Evolutionary conservation across 2,329 filamentous ascomycete species (phyloP).

Genomic region (Scedosporium boydii): DNA sequence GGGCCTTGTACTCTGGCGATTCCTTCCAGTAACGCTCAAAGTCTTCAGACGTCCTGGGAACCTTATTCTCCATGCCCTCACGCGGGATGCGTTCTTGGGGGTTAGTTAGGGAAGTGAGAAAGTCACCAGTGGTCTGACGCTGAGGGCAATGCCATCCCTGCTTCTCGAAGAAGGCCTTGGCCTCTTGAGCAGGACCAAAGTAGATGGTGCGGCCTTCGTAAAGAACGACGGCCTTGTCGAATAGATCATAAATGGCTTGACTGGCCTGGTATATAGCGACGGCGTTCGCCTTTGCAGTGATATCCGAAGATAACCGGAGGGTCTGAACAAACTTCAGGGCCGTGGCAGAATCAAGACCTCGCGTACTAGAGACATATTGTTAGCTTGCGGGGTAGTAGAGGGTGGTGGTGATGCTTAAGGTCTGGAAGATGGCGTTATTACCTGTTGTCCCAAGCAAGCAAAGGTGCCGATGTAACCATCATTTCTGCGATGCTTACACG

Average conservation of each 20-base stretch:
- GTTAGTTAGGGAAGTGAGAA: constrained; percentile 60
- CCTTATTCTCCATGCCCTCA: constrained; percentile 48
- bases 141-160: constrained; percentile 60
- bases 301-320: constrained; percentile 54
- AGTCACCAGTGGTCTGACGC: constrained; percentile 60
- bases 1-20: constrained; percentile 31
- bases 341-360: constrained; percentile 63
- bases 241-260: constrained; percentile 60
- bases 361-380: constrained; percentile 32
- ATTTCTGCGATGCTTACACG: constrained; percentile 77
- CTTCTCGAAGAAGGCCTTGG: constrained; percentile 55
- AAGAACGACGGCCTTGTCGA: constrained; percentile 66
- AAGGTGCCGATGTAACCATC: constrained; percentile 50
- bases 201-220: constrained; percentile 74
- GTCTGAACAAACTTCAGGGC: constrained; percentile 65
- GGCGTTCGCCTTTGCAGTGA: constrained; percentile 50
- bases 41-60: constrained; percentile 61
- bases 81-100: constrained; percentile 46
- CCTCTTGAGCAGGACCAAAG: constrained; percentile 53
- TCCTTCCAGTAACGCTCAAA: constrained; percentile 44
- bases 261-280: constrained; percentile 67
- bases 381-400: not conserved
- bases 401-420: not conserved
- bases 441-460: constrained; percentile 61
- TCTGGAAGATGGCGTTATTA: constrained; percentile 8